Evolutionary conservation across 1,139 yeast genomes (phyloP).

Genomic region (Candida tetrigidarum): DNA sequence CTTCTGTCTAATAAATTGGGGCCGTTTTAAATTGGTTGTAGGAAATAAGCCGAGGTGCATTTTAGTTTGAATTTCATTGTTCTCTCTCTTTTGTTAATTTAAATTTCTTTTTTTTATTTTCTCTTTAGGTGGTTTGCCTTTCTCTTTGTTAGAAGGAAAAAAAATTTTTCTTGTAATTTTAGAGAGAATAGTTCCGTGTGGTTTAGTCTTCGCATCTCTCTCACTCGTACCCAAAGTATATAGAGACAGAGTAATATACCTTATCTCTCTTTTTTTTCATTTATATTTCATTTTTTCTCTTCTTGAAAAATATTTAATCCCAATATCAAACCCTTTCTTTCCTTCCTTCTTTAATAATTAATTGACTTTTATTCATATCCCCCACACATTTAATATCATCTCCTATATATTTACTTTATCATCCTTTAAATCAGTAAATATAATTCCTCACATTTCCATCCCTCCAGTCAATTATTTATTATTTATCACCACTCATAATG

Average conservation of each 20-base stretch:
- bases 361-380: not conserved
- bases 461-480: too few relatives aligned
- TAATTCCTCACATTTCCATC: conserved; percentile 16
- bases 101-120: not conserved
- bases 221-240: too few relatives aligned
- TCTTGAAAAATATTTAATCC: too few relatives aligned
- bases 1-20: too few relatives aligned
- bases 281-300: conserved; percentile 2
- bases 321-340: not conserved
- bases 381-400: conserved; percentile 13
- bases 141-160: not conserved
- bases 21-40: not conserved
- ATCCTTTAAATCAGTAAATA: conserved; percentile 9
- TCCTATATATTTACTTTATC: conserved; percentile 15
- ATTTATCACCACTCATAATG: conserved; percentile 4
- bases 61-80: too few relatives aligned
- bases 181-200: too few relatives aligned
- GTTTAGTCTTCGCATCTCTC: too few relatives aligned
- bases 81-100: not conserved
- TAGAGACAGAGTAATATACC: too few relatives aligned
- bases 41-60: too few relatives aligned
- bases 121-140: not conserved
- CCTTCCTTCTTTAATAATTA: not conserved
- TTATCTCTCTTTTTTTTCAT: conserved; percentile 2
- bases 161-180: not conserved